Evolutionary conservation across 2,329 filamentous ascomycete genomes (phyloP).

Genomic region (Ciborinia camelliae): DNA sequence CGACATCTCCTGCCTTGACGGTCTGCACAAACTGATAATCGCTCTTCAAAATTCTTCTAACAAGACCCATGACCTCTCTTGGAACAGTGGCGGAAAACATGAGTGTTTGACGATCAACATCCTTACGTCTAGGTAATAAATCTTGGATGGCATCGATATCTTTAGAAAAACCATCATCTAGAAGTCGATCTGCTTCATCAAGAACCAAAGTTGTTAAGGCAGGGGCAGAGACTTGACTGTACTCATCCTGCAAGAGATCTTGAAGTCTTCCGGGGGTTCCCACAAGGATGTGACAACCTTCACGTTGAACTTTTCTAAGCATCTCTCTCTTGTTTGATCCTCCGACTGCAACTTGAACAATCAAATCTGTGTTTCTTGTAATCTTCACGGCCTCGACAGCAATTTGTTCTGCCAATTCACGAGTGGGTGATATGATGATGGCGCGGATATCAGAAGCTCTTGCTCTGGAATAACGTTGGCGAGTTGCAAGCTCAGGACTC

Average conservation of each 20-base stretch:
- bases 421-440: slow-evolving; percentile 74
- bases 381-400: slow-evolving; percentile 64
- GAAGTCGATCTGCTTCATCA: slow-evolving; percentile 96
- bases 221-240: slow-evolving; percentile 38
- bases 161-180: slow-evolving; percentile 81
- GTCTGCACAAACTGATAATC: slow-evolving; percentile 89
- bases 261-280: slow-evolving; percentile 85
- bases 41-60: slow-evolving; percentile 69
- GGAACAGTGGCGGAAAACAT: slow-evolving; percentile 95
- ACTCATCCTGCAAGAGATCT: slow-evolving; percentile 66
- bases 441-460: slow-evolving; percentile 61
- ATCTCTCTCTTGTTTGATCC: slow-evolving; percentile 68
- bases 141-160: slow-evolving; percentile 60
- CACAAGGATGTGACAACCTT: slow-evolving; percentile 87
- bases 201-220: slow-evolving; percentile 88
- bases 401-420: slow-evolving; percentile 79
- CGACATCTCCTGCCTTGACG: slow-evolving; percentile 73
- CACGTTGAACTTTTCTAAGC: slow-evolving; percentile 41
- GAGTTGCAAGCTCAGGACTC: slow-evolving; percentile 48
- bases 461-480: slow-evolving; percentile 37
- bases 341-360: slow-evolving; percentile 77
- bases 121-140: slow-evolving; percentile 58
- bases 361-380: slow-evolving; percentile 35
- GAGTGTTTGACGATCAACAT: slow-evolving; percentile 79
- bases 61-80: slow-evolving; percentile 74